These are phyloP conservation scores for Nepenthes alata DNA, from an alignment of 179 eudicot species.

Conservation along the genomic window DNA sequence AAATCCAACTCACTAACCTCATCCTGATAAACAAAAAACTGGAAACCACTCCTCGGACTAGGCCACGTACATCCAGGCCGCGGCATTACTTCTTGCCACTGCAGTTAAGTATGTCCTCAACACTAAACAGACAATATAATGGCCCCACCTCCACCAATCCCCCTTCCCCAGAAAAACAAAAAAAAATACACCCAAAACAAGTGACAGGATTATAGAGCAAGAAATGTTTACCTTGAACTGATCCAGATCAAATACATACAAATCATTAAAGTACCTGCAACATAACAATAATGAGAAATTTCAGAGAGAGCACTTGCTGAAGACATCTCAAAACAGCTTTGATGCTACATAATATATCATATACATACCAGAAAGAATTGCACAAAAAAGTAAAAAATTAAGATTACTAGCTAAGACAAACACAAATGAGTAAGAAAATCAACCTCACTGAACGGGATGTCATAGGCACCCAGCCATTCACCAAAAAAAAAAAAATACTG, in stretches of 20 bases:
- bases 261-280: constrained; percentile 83
- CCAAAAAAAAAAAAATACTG: too few relatives aligned
- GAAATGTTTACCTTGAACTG: constrained; percentile 65
- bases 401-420: too few relatives aligned
- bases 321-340: too few relatives aligned
- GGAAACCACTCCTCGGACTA: constrained; percentile 91
- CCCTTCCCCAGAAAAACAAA: neutral
- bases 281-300: neutral
- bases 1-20: constrained; percentile 36
- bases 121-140: constrained; percentile 4
- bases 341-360: too few relatives aligned
- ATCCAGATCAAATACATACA: constrained; percentile 91
- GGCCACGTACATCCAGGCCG: constrained; percentile 91
- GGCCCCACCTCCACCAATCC: neutral
- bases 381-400: too few relatives aligned
- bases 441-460: too few relatives aligned
- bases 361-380: too few relatives aligned
- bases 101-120: constrained; percentile 12
- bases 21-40: constrained; percentile 85
- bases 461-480: too few relatives aligned
- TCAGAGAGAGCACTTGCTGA: neutral
- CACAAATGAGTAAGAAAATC: too few relatives aligned
- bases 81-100: constrained; percentile 99
- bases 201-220: constrained; percentile 2
- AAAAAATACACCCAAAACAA: neutral